Evolutionary conservation across 2,329 filamentous ascomycete species (phyloP).

Genomic region (Penicillium polonicum): DNA sequence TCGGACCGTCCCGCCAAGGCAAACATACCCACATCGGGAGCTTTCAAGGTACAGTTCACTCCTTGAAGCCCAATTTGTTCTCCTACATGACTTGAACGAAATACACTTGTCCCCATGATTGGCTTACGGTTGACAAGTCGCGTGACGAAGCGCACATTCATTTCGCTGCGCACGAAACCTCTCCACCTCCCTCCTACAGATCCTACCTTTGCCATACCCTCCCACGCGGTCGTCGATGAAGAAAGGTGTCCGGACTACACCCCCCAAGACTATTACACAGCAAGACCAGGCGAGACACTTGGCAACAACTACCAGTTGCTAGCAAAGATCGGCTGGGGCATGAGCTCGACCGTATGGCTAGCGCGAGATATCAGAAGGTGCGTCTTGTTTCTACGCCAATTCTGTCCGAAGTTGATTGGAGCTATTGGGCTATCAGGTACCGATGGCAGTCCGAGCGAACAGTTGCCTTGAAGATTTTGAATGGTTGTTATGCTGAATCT

Average conservation of each 20-base stretch:
- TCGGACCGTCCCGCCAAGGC: not conserved
- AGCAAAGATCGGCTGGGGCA: slow-evolving; percentile 45
- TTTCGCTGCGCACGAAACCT: not conserved
- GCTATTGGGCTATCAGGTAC: not conserved
- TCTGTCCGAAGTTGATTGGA: not conserved
- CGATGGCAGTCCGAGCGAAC: slow-evolving; percentile 14
- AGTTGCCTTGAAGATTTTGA: slow-evolving; percentile 32
- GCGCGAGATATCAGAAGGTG: slow-evolving; percentile 36
- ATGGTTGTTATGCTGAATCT: slow-evolving; percentile 17
- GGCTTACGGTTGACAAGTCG: not conserved
- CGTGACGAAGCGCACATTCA: not conserved
- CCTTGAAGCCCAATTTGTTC: not conserved
- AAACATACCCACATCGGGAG: no score
- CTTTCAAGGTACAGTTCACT: no score
- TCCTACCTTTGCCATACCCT: not conserved
- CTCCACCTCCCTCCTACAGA: not conserved
- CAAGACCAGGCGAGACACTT: slow-evolving; percentile 38
- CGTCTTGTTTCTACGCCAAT: not conserved
- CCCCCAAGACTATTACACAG: not conserved
- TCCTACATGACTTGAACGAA: no score
- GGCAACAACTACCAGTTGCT: slow-evolving; percentile 39
- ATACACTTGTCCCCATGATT: not conserved
- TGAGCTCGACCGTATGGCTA: slow-evolving; percentile 47
- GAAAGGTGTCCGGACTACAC: not conserved
- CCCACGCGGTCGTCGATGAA: not conserved